phyloP scores from a whole-genome alignment of 164 flowering plant genomes.

The Aristolochia californica region DNA sequence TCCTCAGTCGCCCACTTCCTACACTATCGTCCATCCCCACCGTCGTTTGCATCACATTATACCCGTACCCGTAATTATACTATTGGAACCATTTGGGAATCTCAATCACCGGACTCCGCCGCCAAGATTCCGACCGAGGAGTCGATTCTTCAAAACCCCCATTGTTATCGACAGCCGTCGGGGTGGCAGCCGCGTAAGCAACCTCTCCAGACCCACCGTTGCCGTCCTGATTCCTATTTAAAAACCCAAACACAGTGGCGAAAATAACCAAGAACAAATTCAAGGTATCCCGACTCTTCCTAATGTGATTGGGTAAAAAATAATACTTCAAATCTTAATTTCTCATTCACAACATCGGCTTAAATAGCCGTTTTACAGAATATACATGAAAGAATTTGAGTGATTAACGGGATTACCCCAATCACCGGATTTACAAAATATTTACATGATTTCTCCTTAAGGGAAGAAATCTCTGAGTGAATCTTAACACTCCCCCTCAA shows the following conservation, averaged over 20 bases:
- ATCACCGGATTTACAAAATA: no score
- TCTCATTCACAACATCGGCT: no score
- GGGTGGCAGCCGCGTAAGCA: background rate
- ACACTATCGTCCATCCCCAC: background rate
- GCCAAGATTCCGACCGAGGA: background rate
- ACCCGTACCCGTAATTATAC: conserved; percentile 8
- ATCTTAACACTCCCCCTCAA: no score
- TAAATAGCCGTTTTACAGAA: no score
- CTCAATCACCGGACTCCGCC: background rate
- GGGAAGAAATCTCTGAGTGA: no score
- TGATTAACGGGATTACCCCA: no score
- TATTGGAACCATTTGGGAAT: conserved; percentile 27
- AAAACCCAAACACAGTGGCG: conserved; percentile 70
- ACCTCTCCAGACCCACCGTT: conserved; percentile 20
- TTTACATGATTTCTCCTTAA: no score
- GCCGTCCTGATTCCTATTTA: conserved; percentile 19
- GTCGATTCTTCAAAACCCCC: background rate
- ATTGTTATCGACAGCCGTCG: background rate
- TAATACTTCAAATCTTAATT: no score
- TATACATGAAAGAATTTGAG: no score
- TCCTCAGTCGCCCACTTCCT: background rate
- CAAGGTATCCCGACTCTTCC: conserved; percentile 55
- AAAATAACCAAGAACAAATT: conserved; percentile 54
- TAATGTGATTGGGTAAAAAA: conserved; percentile 40
- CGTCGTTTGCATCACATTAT: background rate